Conservation (phyloP, 768 basidiomycete genomes). For the Leccinum rimulosum region DNA sequence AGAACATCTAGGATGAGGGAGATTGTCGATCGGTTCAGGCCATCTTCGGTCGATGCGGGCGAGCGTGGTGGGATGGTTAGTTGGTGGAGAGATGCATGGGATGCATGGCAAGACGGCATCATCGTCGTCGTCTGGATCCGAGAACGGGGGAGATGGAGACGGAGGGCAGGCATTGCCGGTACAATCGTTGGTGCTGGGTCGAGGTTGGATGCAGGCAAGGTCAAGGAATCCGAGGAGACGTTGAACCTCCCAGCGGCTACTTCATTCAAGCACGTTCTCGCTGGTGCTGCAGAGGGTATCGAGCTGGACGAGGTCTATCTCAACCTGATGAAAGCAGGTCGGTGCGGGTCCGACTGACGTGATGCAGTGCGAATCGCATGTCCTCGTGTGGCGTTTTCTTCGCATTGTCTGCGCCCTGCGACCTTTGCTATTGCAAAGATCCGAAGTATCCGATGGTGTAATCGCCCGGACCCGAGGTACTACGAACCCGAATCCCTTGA, state of each 20-base stretch:
- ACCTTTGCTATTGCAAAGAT: constrained; percentile 90
- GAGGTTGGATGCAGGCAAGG: constrained; percentile 5
- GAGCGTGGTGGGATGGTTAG: neutral
- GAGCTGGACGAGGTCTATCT: constrained; percentile 75
- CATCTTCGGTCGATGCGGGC: no score
- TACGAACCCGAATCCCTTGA: constrained; percentile 88
- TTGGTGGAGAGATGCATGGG: neutral
- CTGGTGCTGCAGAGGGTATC: constrained; percentile 92
- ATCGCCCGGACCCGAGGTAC: constrained; percentile 67
- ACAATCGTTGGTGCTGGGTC: constrained; percentile 1
- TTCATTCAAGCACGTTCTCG: constrained; percentile 99
- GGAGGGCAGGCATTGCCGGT: constrained; percentile 2
- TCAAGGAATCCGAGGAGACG: constrained; percentile 88
- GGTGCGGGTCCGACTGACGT: constrained; percentile 7
- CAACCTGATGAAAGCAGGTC: neutral
- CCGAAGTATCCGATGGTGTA: constrained; percentile 98
- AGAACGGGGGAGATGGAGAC: neutral
- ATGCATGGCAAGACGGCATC: neutral
- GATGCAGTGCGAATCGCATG: constrained; percentile 89
- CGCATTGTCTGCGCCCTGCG: constrained; percentile 89
- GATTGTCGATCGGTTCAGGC: constrained; percentile 21
- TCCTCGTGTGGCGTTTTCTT: constrained; percentile 99
- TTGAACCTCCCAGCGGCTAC: constrained; percentile 91
- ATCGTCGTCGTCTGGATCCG: neutral
- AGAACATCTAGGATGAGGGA: constrained; percentile 30